Base-by-base conservation (phyloP, 1,139 yeast species). In the Suhomyces panamericanus region DNA sequence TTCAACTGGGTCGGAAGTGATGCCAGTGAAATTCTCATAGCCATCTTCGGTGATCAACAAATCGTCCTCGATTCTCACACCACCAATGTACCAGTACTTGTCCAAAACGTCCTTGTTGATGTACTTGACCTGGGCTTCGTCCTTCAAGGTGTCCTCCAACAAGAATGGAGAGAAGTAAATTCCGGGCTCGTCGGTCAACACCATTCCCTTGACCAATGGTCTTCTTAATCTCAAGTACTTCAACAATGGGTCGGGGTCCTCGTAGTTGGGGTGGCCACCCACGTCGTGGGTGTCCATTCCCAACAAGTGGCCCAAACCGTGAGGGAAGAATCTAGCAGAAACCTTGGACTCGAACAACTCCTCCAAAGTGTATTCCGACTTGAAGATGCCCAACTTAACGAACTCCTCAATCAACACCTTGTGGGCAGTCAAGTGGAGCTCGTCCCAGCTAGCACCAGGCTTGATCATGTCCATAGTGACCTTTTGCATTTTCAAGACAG, bases 201-300 rank as follows among this genome's bases (percentile, higher is more conserved):
- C 93, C 96, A 91, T 89, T 13, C 88, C 87, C 42, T 74, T 73
- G 63, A 81, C 71, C 47, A 93, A 76, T 1, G 69, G 63, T 59
- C 98, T 80, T 60, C 98, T 80, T 49, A 93, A 69, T 63, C 99
- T 81, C 60, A 93, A 77, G 63, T 87, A 88, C 49, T 78, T 70
- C 57, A 88, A 76, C 66, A 85, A 74, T 30, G 87, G 85, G 60
- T 93, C 83, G 4, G 86, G 77, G 61, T 93, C 98, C 2, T 82
- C 80, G 63, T 90, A 90, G 65, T 93, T 83, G 17, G 98, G 83
- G 50, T 75, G 62, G 2, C 98, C 98, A 38, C 89, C 98, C 39
- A 89, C 95, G 65, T 93, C 99, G 64, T 93, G 99, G 10, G 96
- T 89, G 62, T 91, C 97, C 85, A 93, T 78, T 29, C 99, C 99